Percentiles rank a stretch among this genome's conserved stretches.
These are phyloP conservation scores for Hyphopichia wangnamkhiaoensis DNA, from an alignment of 1,139 yeast genomes.

Conservation along the genomic window DNA sequence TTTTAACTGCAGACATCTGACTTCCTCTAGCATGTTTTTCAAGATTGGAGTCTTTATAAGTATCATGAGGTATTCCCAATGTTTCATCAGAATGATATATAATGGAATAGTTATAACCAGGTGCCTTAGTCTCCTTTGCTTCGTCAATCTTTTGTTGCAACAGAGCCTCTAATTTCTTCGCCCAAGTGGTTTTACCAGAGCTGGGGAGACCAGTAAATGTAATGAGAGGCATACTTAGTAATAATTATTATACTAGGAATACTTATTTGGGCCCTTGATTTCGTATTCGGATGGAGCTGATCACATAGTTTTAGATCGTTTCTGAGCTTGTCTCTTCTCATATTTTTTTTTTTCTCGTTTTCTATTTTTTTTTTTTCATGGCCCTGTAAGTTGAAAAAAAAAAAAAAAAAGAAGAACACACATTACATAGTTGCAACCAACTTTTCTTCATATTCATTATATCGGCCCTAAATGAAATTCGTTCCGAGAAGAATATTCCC, in stretches of 20 bases:
- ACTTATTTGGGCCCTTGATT: too few species aligned
- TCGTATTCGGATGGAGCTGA: too few species aligned
- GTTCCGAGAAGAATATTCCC: constrained; percentile 59
- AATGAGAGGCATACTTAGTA: constrained; percentile 70
- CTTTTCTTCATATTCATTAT: background rate
- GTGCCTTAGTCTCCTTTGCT: constrained; percentile 35
- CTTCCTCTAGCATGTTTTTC: constrained; percentile 84
- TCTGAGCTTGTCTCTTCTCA: background rate
- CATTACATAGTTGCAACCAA: too few species aligned
- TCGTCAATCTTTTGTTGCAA: constrained; percentile 50
- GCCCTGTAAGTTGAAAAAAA: background rate
- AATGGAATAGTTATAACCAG: constrained; percentile 59
- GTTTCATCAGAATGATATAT: constrained; percentile 76
- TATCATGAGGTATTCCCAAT: constrained; percentile 68
- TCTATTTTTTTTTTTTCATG: background rate
- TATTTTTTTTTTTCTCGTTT: too few species aligned
- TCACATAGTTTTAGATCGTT: too few species aligned
- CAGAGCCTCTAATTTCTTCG: constrained; percentile 49
- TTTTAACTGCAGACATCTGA: constrained; percentile 85
- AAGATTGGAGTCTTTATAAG: constrained; percentile 64
- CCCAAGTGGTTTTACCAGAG: constrained; percentile 81
- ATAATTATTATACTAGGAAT: background rate
- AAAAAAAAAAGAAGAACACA: background rate
- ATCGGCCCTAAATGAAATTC: constrained; percentile 32
- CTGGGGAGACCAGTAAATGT: constrained; percentile 83